Base-by-base conservation (phyloP, 352 stramenopile genomes). In the Globisporangium solare region DNA sequence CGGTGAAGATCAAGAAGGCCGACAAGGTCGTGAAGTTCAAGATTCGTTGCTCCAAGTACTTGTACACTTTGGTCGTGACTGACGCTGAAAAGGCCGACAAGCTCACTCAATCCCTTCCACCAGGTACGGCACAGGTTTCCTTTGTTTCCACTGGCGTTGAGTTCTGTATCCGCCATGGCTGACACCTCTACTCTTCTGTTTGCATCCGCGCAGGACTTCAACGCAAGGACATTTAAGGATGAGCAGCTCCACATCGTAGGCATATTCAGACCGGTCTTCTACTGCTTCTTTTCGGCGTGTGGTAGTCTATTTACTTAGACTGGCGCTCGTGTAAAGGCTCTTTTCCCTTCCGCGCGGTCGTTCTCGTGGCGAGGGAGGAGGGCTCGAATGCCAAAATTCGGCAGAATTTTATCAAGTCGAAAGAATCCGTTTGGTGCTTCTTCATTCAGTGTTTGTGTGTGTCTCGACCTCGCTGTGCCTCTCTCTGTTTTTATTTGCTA, bases 61-160 rank as follows among this genome's bases (percentile, higher is more conserved):
- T 99, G 68, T 99, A 99, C 88, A 99, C 97, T 57, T 83, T 99
- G 32, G 96, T 95, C 61, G 96, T 99, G 54, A 96, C 88, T 46
- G 97, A 99, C 83, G 89, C 86, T 51, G 96, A 99, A 79, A 99
- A 99, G 94, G 97, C 97, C 27, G 96, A 99, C 74, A 99, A 99
- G 88, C 92, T 99, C 59, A 99, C 95, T 60, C 97, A 99, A 86
- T 99, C 95, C 63, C 86, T 99, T 65, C 97, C 97, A 53, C 96
- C 97, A 74, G 97, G 97, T 92, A 75, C 56, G 79, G 45, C 39
- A 3, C n/a, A 21, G 5, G 11, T 7, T 27, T 6, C 10, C n/a
- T 42, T 18, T 21, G 22, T 11, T 6, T 41, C 0, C 5, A 3
- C 24, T 45, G 27, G 1, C 20, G 31, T 42, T 13, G 27, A 31